Evolutionary conservation across 768 basidiomycete species (phyloP).

Genomic region (Xerocomellus intermedius): DNA sequence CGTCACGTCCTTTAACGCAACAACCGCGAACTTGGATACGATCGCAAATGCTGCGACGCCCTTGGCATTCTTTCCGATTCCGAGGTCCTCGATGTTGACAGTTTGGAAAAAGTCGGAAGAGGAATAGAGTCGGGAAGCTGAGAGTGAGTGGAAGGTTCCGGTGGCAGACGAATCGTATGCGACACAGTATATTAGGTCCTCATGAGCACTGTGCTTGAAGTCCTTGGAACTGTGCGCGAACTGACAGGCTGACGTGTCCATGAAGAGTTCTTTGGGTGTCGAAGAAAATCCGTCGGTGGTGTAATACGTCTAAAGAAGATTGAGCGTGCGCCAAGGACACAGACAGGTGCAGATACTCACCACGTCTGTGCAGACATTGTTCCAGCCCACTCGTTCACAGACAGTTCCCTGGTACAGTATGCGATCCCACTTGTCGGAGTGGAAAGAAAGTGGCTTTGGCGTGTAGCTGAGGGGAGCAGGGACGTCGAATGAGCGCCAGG

Average conservation of each 20-base stretch:
- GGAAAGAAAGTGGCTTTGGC: conserved; percentile 76
- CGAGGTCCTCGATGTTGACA: conserved; percentile 75
- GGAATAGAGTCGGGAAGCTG: conserved; percentile 72
- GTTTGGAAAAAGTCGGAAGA: conserved; percentile 80
- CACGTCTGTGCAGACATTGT: conserved; percentile 65
- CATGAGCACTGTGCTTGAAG: conserved; percentile 74
- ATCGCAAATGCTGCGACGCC: conserved; percentile 94
- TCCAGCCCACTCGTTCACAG: conserved; percentile 59
- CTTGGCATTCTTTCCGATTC: conserved; percentile 78
- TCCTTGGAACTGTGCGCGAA: conserved; percentile 87
- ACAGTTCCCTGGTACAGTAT: conserved; percentile 76
- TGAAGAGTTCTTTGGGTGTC: conserved; percentile 54
- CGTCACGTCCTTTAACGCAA: conserved; percentile 74
- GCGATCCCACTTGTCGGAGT: conserved; percentile 75
- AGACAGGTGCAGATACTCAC: conserved; percentile 33
- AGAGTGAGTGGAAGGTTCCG: conserved; percentile 42
- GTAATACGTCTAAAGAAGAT: conserved; percentile 69
- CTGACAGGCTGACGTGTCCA: conserved; percentile 74
- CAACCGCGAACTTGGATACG: conserved; percentile 89
- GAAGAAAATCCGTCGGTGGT: conserved; percentile 81
- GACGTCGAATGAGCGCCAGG: conserved; percentile 81
- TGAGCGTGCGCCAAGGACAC: conserved; percentile 3
- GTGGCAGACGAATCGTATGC: conserved; percentile 67
- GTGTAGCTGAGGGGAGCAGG: conserved; percentile 49
- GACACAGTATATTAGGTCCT: conserved; percentile 85